These are phyloP conservation scores for Colletotrichum sp. DNA, from an alignment of 2,329 filamentous ascomycete genomes.

Conservation along the genomic window DNA sequence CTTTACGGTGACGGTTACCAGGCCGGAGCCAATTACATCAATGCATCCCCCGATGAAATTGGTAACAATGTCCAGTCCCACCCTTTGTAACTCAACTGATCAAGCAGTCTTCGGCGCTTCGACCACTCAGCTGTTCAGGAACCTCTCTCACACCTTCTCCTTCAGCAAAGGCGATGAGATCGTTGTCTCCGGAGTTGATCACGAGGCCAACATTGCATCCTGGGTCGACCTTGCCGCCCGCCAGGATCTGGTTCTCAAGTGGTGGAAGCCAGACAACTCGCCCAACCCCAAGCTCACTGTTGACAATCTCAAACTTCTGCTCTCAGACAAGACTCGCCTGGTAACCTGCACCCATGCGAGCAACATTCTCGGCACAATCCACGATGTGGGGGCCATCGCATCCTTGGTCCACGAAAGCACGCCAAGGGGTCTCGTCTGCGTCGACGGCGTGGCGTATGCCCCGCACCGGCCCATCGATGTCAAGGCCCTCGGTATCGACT, in stretches of 20 bases:
- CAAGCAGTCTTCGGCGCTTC: conserved; percentile 71
- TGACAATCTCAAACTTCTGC: conserved; percentile 60
- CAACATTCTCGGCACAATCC: conserved; percentile 76
- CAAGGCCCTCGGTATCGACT: conserved; percentile 70
- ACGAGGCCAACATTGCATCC: conserved; percentile 78
- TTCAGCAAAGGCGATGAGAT: conserved; percentile 68
- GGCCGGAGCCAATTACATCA: conserved; percentile 74
- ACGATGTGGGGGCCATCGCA: conserved; percentile 63
- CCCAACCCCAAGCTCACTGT: conserved; percentile 64
- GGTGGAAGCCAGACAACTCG: conserved; percentile 63
- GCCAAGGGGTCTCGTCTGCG: conserved; percentile 66
- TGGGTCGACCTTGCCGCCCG: conserved; percentile 73
- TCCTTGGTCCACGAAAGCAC: conserved; percentile 51
- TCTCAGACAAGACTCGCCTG: conserved; percentile 69
- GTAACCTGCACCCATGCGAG: conserved; percentile 77
- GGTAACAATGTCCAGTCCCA: conserved; percentile 38
- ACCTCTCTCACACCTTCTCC: conserved; percentile 62
- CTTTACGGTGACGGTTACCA: conserved; percentile 65
- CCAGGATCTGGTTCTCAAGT: conserved; percentile 67
- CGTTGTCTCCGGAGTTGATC: conserved; percentile 74
- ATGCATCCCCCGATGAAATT: conserved; percentile 70
- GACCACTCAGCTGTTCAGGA: conserved; percentile 78
- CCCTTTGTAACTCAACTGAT: not conserved
- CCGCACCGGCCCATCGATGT: conserved; percentile 77
- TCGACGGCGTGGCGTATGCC: conserved; percentile 79